Percentiles rank a stretch among this genome's conserved stretches.
These are phyloP conservation scores for Nakaseomyces glabratus DNA, from an alignment of 1,139 yeast genomes.

Conservation along the genomic window DNA sequence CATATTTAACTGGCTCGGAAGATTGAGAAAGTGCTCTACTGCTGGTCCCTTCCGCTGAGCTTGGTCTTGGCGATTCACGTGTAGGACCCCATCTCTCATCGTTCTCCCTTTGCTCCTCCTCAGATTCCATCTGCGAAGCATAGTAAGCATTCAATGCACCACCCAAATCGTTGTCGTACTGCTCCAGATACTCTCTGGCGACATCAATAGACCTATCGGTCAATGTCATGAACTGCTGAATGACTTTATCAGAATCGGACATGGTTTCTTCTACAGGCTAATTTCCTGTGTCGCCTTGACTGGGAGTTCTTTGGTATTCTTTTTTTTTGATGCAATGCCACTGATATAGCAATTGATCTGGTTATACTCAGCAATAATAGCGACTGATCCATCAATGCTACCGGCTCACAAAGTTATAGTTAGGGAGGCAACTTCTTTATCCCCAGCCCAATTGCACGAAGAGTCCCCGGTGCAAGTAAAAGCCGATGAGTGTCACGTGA, in stretches of 20 bases:
- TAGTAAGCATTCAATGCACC: conserved; percentile 32
- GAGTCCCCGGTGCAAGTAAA: too few species aligned
- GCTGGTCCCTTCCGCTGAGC: conserved; percentile 3
- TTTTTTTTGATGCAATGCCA: too few species aligned
- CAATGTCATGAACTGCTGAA: conserved; percentile 47
- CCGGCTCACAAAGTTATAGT: too few species aligned
- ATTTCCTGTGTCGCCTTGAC: too few species aligned
- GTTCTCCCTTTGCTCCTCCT: conserved; percentile 4
- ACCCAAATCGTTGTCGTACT: conserved; percentile 30
- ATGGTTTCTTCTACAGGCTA: conserved; percentile 3
- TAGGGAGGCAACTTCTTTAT: too few species aligned
- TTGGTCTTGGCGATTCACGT: conserved; percentile 4
- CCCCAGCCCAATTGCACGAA: too few species aligned
- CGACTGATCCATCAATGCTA: too few species aligned
- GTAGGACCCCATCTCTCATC: conserved; percentile 3
- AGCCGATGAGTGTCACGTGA: too few species aligned
- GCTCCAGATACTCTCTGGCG: conserved; percentile 37
- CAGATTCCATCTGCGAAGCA: conserved; percentile 14
- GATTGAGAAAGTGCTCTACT: too few species aligned
- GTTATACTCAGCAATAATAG: too few species aligned
- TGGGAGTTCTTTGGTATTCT: neutral
- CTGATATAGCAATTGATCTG: too few species aligned
- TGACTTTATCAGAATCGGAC: conserved; percentile 23
- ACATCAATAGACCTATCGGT: conserved; percentile 39
- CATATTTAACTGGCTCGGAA: conserved; percentile 6